Evolutionary conservation across 257 asterid species (phyloP).

Genomic region (Scutellaria baicalensis): DNA sequence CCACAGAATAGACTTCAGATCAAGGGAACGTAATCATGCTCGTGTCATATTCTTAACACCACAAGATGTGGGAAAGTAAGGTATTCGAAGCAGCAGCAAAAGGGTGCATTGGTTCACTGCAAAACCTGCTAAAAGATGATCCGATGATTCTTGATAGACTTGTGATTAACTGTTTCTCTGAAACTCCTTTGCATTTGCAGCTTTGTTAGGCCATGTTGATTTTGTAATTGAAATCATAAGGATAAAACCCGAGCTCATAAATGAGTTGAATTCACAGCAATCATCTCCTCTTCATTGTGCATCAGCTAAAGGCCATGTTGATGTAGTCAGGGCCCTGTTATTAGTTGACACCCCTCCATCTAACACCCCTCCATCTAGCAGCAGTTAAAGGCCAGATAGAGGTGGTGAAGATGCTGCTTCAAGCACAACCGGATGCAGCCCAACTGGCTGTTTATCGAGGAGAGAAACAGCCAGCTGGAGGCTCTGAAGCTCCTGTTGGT

Average conservation of each 20-base stretch:
- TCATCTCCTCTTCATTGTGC: conserved; percentile 36
- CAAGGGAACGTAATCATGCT: too few relatives aligned
- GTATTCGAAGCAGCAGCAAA: conserved; percentile 28
- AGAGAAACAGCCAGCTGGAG: conserved; percentile 12
- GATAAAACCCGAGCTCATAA: conserved; percentile 6
- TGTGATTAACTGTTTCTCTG: not conserved
- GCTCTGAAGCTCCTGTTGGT: conserved; percentile 18
- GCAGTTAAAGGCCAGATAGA: conserved; percentile 27
- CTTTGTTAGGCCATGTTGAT: conserved; percentile 19
- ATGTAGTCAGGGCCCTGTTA: conserved; percentile 13
- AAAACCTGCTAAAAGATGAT: conserved; percentile 17
- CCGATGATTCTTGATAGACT: conserved; percentile 26
- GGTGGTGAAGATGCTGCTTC: conserved; percentile 14
- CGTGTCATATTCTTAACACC: too few relatives aligned
- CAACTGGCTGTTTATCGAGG: conserved; percentile 3
- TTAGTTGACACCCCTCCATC: conserved; percentile 7
- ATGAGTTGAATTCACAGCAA: conserved; percentile 13
- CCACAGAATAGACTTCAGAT: too few relatives aligned
- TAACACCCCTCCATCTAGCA: conserved; percentile 37
- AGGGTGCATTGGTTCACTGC: conserved; percentile 6
- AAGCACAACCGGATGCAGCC: conserved; percentile 11
- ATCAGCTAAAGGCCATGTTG: conserved; percentile 20
- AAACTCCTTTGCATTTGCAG: conserved; percentile 30
- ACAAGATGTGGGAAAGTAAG: not conserved
- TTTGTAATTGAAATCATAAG: conserved; percentile 19